Conservation (phyloP, 495 filamentous ascomycete species). For the Geoglossum glabrum region DNA sequence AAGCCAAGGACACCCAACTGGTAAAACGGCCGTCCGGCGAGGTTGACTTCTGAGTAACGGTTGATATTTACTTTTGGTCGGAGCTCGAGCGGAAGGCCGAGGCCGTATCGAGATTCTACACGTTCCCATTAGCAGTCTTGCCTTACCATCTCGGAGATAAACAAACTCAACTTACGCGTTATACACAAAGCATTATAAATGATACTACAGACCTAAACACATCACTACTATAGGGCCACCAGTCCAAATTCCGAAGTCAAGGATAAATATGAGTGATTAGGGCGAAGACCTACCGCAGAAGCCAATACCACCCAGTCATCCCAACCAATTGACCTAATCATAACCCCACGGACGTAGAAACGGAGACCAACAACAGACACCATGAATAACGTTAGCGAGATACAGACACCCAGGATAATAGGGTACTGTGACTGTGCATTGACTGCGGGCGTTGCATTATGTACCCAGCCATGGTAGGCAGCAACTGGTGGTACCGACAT, state of each 20-base stretch:
- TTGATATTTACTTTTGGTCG: conserved; percentile 22
- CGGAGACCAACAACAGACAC: conserved; percentile 19
- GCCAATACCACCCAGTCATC: conserved; percentile 29
- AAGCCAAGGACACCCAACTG: conserved; percentile 36
- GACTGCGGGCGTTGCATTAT: conserved; percentile 23
- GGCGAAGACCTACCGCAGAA: conserved; percentile 17
- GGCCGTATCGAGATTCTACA: conserved; percentile 30
- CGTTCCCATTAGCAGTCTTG: not conserved
- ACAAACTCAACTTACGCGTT: conserved; percentile 20
- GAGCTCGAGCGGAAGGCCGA: conserved; percentile 24
- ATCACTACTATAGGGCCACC: not conserved
- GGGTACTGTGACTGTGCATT: conserved; percentile 22
- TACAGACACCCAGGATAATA: conserved; percentile 24
- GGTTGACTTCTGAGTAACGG: conserved; percentile 21
- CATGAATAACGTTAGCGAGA: conserved; percentile 23
- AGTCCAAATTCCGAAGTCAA: too few species aligned
- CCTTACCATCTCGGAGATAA: not conserved
- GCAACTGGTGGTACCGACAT: not conserved
- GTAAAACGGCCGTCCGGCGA: conserved; percentile 36
- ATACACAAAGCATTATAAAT: conserved; percentile 30
- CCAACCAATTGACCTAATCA: conserved; percentile 20
- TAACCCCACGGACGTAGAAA: conserved; percentile 15
- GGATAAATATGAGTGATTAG: not conserved
- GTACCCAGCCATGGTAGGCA: conserved; percentile 23
- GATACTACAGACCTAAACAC: conserved; percentile 11